These are phyloP conservation scores for Passiflora organensis DNA, from an alignment of 345 rosid species.

Conservation along the genomic window DNA sequence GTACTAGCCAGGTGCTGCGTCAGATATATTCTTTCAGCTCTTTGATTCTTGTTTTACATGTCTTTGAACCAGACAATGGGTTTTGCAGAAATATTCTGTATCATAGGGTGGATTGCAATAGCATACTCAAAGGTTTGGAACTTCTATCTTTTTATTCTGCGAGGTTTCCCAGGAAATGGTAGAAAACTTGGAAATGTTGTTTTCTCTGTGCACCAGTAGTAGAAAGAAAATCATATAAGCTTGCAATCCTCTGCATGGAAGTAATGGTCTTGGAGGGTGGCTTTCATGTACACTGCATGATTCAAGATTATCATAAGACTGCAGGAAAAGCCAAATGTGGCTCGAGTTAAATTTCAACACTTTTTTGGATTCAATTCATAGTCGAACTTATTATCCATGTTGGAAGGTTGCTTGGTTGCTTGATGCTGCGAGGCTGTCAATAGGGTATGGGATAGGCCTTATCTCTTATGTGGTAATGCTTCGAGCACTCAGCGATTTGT, in stretches of 20 bases:
- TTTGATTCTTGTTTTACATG: conserved; percentile 4
- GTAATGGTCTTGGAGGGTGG: too few relatives aligned
- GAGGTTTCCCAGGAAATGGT: neutral
- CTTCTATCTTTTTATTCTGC: neutral
- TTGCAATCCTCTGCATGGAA: neutral
- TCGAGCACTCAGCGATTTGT: neutral
- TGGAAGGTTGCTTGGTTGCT: conserved; percentile 55
- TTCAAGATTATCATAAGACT: neutral
- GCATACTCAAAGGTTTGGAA: conserved; percentile 46
- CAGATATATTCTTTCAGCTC: neutral
- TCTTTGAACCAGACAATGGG: conserved; percentile 52
- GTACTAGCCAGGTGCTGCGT: neutral
- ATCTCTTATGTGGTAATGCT: conserved; percentile 67
- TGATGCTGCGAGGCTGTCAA: conserved; percentile 60
- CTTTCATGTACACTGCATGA: too few relatives aligned
- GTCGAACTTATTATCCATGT: conserved; percentile 9
- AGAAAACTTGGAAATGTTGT: too few relatives aligned
- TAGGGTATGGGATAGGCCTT: conserved; percentile 67
- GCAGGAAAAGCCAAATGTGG: neutral
- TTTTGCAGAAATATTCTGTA: conserved; percentile 56
- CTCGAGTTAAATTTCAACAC: neutral
- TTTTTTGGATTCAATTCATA: neutral
- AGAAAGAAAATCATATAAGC: neutral
- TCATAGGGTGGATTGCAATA: conserved; percentile 59
- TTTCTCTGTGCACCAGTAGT: neutral